phyloP scores from a whole-genome alignment of 202 grass and related monocot species.

The Carex sylvatica region DNA sequence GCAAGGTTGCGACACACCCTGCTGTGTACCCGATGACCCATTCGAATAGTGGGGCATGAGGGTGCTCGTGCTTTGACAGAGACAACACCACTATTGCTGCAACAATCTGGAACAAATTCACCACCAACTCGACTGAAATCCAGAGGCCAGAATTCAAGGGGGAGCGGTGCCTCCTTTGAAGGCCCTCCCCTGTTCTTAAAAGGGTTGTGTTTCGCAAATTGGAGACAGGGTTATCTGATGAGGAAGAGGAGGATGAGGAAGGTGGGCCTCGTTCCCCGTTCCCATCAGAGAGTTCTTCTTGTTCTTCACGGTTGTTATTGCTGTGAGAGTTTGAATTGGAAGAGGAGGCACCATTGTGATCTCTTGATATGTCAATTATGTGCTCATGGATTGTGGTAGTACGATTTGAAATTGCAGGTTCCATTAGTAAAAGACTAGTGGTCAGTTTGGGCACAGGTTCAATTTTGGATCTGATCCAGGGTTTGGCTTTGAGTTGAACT shows the following conservation, averaged over 20 bases:
- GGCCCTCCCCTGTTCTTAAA: constrained; percentile 44
- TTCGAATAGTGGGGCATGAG: constrained; percentile 57
- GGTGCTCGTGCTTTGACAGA: constrained; percentile 62
- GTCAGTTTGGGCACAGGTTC: not conserved
- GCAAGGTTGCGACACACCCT: constrained; percentile 66
- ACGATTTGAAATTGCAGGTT: constrained; percentile 32
- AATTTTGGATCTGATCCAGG: not conserved
- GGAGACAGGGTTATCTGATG: constrained; percentile 2
- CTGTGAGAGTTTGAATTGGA: constrained; percentile 46
- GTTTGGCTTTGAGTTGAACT: not conserved
- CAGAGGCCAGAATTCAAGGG: constrained; percentile 84
- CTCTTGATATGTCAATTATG: constrained; percentile 67
- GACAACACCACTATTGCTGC: constrained; percentile 60
- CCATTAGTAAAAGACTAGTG: constrained; percentile 48
- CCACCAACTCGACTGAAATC: constrained; percentile 70
- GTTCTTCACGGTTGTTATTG: constrained; percentile 21
- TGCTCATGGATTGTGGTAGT: constrained; percentile 39
- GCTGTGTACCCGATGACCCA: constrained; percentile 76
- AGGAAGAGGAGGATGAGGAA: constrained; percentile 24
- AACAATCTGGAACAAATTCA: constrained; percentile 71
- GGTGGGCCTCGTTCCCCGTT: constrained; percentile 19
- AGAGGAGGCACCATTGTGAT: constrained; percentile 34
- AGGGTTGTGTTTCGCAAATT: constrained; percentile 36
- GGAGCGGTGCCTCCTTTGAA: constrained; percentile 50
- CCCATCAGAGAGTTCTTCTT: constrained; percentile 26